Base-by-base conservation (phyloP, 2,329 filamentous ascomycete genomes). In the Colletotrichum sp. region DNA sequence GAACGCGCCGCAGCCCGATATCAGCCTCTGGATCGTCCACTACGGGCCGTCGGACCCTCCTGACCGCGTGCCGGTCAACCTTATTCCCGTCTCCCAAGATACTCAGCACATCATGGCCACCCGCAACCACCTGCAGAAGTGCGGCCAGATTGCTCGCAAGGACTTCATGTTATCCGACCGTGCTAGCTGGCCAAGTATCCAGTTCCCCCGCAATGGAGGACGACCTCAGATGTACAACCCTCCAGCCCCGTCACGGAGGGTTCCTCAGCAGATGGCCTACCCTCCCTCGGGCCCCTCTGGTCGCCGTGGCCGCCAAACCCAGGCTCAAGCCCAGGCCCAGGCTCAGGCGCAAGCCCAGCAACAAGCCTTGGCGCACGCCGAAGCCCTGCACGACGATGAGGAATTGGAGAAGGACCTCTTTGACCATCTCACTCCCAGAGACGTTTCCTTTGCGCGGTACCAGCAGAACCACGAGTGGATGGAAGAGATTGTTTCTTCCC, bases 401-500 rank as follows among this genome's bases (percentile, higher is more conserved):
- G 95, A 98, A 67, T 96, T 99, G 83, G 96, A 98, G 30, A 75
- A 74, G 30, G 81, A 94, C 94, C 5, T 94, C 94, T 95, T 99
- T 81, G 97, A 99, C 82, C 92, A 95, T 78, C 88, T 98, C 77
- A 96, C 95, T 1, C 96, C 96, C 5, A 92, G 96, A 59, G 97
- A 99, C 78, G 94, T 99, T 77, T 98, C 96, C 80, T 89, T 95
- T 76, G 92, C 93, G 78, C 92, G 97, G 71, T 99, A 98, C 84
- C 94, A 94, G 83, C 96, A 98, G 82, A 98, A 99, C 81, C 96
- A 99, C 81, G 95, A 98, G 84, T 99, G 96, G 97, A 98, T 99
- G 95, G 97, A 99, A 82, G 96, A 99, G 85, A 93, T 99, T 32
- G 91, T 99, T 70, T 95, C 95, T 1, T 99, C 96, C 2, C 95